Evolutionary conservation across 1,284 basidiomycete species (phyloP), one percentile per base, ranked within the genome.

Genomic region (Cystobasidiaceae sp.): DNA sequence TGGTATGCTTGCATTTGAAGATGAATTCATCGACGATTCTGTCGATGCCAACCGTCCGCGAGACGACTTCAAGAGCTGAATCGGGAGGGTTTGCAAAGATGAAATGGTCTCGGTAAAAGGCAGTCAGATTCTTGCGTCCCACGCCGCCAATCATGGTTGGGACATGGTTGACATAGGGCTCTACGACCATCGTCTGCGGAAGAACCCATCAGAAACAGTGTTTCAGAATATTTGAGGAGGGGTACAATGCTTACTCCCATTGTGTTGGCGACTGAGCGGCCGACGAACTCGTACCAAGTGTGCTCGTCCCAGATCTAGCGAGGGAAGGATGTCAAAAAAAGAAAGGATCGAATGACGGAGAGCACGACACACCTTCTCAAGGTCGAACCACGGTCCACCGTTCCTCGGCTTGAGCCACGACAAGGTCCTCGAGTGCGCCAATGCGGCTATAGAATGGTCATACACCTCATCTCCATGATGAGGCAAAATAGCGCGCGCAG

Each of bases 121-220:
- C 78, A 2, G 80, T 80, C 23, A 84, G 75, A 5, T 77, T 75
- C 63, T 80, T 74, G 19, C 82, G 79, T 1, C 83, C 83, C 28
- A 84, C 75, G 21, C 83, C 83, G 6, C 83, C 82, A 4, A 82
- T 80, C 78, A 82, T 79, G 7, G 65, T 65, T n/a, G 81, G 74
- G 28, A 82, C 75, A 65, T 80, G 81, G 67, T 81, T 82, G 33
- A 82, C 81, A 60, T 80, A 81, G 21, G 79, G 80, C n/a, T 68
- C 63, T 28, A 58, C 67, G 50, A 63, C 48, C 56, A 57, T 37
- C 3, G 48, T 66, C 13, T 60, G n/a, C 8, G 28, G 33, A 80
- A 79, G 48, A 81, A 74, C 71, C 81, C 79, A 44, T 56, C 5
- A 6, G 21, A 41, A 3, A 30, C 17, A 39, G 34, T 56, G n/a